Evolutionary conservation across 768 basidiomycete genomes (phyloP).

Genomic region (Hemileccinum rubropunctum): DNA sequence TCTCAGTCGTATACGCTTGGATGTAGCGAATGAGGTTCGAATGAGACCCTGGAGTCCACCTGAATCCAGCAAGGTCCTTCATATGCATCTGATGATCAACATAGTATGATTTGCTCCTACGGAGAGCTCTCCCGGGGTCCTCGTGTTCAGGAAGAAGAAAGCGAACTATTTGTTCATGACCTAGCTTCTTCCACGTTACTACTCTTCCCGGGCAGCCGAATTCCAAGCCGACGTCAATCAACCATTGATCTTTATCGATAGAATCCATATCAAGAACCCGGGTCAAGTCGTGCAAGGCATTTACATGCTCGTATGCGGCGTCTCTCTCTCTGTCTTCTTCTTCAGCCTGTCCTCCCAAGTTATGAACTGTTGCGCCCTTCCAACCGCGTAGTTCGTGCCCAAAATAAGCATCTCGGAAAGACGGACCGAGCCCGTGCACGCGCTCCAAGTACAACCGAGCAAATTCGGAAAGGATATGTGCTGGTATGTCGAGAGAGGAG

Average conservation of each 20-base stretch:
- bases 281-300: background rate
- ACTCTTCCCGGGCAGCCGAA: background rate
- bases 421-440: background rate
- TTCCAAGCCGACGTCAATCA: background rate
- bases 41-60: background rate
- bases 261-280: background rate
- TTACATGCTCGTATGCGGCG: background rate
- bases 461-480: background rate
- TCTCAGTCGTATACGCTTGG: constrained; percentile 9
- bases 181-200: background rate
- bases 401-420: constrained; percentile 9
- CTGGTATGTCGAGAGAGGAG: background rate
- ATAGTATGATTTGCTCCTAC: background rate
- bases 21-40: background rate
- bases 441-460: background rate
- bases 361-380: constrained; percentile 5
- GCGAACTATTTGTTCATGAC: too few relatives aligned
- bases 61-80: constrained; percentile 4
- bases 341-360: background rate
- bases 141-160: background rate
- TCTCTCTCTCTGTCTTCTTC: background rate
- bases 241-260: background rate
- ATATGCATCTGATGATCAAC: constrained; percentile 1
- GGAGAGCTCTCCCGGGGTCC: rapidly evolving
- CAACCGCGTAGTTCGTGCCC: constrained; percentile 9